Evolutionary conservation across 2,329 filamentous ascomycete species (phyloP).

Genomic region (Hymenoscyphus salicellus): DNA sequence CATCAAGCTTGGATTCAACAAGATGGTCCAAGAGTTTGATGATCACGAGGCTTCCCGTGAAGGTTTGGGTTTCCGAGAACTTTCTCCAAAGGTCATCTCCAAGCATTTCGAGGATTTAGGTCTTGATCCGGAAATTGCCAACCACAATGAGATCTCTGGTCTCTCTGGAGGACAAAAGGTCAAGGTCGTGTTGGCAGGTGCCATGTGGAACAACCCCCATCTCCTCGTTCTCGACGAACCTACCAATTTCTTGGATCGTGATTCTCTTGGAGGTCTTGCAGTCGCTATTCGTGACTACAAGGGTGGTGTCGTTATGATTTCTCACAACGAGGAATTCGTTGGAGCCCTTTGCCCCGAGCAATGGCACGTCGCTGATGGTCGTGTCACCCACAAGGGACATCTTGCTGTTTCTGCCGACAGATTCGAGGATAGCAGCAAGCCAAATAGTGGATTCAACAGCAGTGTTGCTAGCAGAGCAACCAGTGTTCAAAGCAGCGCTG

Average conservation of each 20-base stretch:
- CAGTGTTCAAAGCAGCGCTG: conserved; percentile 53
- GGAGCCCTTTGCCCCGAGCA: conserved; percentile 93
- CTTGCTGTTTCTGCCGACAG: conserved; percentile 72
- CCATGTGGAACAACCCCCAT: conserved; percentile 99
- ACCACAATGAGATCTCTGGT: conserved; percentile 97
- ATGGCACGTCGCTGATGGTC: conserved; percentile 88
- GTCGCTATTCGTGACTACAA: conserved; percentile 97
- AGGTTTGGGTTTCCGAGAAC: conserved; percentile 90
- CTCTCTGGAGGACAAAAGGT: conserved; percentile 97
- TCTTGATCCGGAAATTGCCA: conserved; percentile 94
- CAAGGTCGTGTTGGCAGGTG: conserved; percentile 94
- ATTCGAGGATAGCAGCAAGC: conserved; percentile 70
- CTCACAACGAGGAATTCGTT: conserved; percentile 98
- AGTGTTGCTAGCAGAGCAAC: conserved; percentile 53
- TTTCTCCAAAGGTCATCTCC: conserved; percentile 89
- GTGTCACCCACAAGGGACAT: conserved; percentile 79
- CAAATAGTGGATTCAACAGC: conserved; percentile 59
- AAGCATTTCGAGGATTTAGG: conserved; percentile 98
- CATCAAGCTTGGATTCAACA: conserved; percentile 78
- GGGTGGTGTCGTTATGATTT: conserved; percentile 98
- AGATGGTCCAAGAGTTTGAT: conserved; percentile 95
- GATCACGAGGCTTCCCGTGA: conserved; percentile 98
- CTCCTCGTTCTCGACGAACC: conserved; percentile 96
- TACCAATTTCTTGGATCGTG: conserved; percentile 98
- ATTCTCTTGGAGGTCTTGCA: conserved; percentile 94